phyloP scores from a whole-genome alignment of 495 filamentous ascomycete species.

The Articulospora tetracladia region DNA sequence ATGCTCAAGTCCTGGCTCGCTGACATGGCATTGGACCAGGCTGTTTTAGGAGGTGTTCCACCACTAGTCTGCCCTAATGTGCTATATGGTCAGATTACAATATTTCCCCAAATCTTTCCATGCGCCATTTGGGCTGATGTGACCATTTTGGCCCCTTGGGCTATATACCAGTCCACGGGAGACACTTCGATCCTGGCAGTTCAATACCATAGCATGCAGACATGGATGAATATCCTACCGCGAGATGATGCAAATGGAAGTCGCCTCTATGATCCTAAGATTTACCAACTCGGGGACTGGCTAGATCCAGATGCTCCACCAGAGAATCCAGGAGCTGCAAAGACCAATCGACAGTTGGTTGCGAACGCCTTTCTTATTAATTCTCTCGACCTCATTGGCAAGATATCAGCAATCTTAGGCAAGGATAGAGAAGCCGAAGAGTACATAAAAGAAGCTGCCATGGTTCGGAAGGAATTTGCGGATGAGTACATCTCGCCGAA shows the following conservation, averaged over 20 bases:
- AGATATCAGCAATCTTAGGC: slow-evolving; percentile 30
- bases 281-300: slow-evolving; percentile 47
- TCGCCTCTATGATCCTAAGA: slow-evolving; percentile 36
- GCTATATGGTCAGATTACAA: slow-evolving; percentile 5
- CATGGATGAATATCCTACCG: slow-evolving; percentile 35
- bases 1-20: slow-evolving; percentile 43
- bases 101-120: slow-evolving; percentile 20
- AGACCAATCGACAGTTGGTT: slow-evolving; percentile 37
- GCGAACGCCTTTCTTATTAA: slow-evolving; percentile 48
- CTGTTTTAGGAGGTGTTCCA: slow-evolving; percentile 18
- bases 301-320: slow-evolving; percentile 44
- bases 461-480: slow-evolving; percentile 34
- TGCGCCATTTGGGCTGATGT: slow-evolving; percentile 45
- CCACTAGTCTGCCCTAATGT: slow-evolving; percentile 40
- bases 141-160: slow-evolving; percentile 37
- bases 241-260: slow-evolving; percentile 34
- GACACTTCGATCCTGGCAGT: slow-evolving; percentile 35
- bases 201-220: slow-evolving; percentile 40
- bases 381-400: slow-evolving; percentile 27
- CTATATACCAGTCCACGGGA: slow-evolving; percentile 35
- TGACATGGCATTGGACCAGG: slow-evolving; percentile 13
- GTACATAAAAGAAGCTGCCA: slow-evolving; percentile 19
- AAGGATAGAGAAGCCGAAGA: slow-evolving; percentile 27
- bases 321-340: slow-evolving; percentile 32
- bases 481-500: slow-evolving; percentile 35